Percentiles rank a stretch among this genome's conserved stretches.
These are phyloP conservation scores for Plantago ovata DNA, from an alignment of 257 asterid genomes.

Conservation along the genomic window DNA sequence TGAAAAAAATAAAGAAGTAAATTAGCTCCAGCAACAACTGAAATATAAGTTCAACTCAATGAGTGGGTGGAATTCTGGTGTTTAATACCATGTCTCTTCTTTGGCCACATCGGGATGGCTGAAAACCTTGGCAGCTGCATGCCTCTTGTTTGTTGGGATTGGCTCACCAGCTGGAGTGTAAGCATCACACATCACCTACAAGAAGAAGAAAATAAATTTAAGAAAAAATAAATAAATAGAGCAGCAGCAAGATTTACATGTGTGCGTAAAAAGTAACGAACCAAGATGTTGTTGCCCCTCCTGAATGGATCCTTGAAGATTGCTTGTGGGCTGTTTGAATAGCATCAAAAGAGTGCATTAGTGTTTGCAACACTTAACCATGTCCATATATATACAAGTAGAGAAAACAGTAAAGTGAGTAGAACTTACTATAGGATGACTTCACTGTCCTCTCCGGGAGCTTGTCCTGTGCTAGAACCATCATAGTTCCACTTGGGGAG, in stretches of 20 bases:
- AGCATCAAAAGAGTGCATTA: not conserved
- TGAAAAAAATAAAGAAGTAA: not conserved
- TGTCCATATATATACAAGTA: too few relatives aligned
- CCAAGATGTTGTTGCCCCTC: conserved; percentile 47
- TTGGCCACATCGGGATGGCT: conserved; percentile 41
- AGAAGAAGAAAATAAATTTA: not conserved
- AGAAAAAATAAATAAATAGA: not conserved
- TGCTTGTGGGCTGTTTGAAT: conserved; percentile 47
- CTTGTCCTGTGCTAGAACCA: conserved; percentile 34
- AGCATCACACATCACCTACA: conserved; percentile 54
- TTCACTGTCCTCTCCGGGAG: conserved; percentile 32
- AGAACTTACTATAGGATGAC: conserved; percentile 24
- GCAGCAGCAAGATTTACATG: too few relatives aligned
- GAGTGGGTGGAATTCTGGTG: not conserved
- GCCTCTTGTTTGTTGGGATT: conserved; percentile 57
- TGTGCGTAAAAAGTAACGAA: conserved; percentile 24
- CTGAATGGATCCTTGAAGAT: conserved; percentile 59
- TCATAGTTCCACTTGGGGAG: conserved; percentile 32
- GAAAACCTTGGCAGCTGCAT: conserved; percentile 43
- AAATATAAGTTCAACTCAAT: not conserved
- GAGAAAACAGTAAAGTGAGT: not conserved
- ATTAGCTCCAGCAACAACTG: not conserved
- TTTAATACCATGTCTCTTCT: conserved; percentile 46
- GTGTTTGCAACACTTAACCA: not conserved
- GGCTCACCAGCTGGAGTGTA: conserved; percentile 63